Evolutionary conservation across 2,329 filamentous ascomycete genomes (phyloP).

Genomic region (Aureobasidium melanogenum): DNA sequence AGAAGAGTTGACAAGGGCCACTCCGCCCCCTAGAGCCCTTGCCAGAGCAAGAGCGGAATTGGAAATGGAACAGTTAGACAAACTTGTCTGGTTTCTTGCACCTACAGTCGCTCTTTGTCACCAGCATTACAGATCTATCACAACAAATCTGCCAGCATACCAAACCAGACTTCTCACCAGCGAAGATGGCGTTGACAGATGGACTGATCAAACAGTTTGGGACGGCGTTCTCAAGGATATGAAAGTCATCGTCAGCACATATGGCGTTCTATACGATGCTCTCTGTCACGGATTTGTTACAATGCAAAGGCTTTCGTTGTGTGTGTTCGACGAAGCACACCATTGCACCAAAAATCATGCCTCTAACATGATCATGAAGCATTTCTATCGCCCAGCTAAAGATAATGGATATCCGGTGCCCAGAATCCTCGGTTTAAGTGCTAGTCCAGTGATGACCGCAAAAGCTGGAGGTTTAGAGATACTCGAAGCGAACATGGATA

Average conservation of each 20-base stretch:
- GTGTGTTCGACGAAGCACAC: conserved; percentile 84
- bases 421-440: conserved; percentile 67
- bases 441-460: conserved; percentile 63
- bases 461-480: conserved; percentile 46
- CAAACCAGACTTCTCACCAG: conserved; percentile 58
- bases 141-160: conserved; percentile 35
- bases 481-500: conserved; percentile 63
- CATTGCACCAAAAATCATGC: conserved; percentile 59
- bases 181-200: conserved; percentile 60
- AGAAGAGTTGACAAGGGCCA: not conserved
- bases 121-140: conserved; percentile 33
- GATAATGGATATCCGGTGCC: conserved; percentile 40
- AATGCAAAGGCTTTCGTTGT: conserved; percentile 53
- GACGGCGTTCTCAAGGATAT: conserved; percentile 54
- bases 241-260: conserved; percentile 68
- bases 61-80: conserved; percentile 27
- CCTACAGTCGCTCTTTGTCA: conserved; percentile 38
- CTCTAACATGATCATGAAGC: conserved; percentile 61
- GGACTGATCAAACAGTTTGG: conserved; percentile 62
- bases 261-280: conserved; percentile 65
- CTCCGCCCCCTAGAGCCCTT: conserved; percentile 23
- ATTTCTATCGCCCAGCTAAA: conserved; percentile 53
- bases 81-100: conserved; percentile 39
- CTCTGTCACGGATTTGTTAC: conserved; percentile 64
- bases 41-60: conserved; percentile 36